phyloP scores from a whole-genome alignment of 805 yeast species.

The Candida vaughaniae region DNA sequence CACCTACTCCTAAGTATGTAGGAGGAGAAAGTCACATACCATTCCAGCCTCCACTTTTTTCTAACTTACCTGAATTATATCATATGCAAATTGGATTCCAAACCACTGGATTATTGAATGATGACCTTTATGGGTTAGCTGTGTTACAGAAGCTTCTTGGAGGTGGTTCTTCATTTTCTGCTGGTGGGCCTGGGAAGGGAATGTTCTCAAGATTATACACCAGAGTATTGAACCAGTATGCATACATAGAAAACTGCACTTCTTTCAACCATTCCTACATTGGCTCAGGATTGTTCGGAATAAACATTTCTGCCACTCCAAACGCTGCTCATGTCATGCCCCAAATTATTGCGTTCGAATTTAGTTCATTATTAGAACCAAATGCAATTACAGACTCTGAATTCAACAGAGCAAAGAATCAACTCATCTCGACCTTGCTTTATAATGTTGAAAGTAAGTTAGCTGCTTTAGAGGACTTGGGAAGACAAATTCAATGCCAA shows the following conservation, averaged over 20 bases:
- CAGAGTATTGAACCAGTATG: constrained; percentile 85
- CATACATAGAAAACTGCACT: constrained; percentile 84
- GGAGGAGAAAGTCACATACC: constrained; percentile 49
- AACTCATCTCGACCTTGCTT: constrained; percentile 78
- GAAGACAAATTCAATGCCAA: constrained; percentile 88
- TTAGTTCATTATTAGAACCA: constrained; percentile 32
- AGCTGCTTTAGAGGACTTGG: constrained; percentile 94
- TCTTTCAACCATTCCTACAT: constrained; percentile 88
- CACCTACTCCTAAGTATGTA: constrained; percentile 28
- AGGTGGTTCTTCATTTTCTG: constrained; percentile 96
- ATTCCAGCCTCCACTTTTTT: constrained; percentile 36
- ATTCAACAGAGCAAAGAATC: constrained; percentile 88
- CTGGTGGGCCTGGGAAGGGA: constrained; percentile 99
- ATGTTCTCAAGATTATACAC: constrained; percentile 95
- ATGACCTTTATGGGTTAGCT: constrained; percentile 88
- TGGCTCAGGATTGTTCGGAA: constrained; percentile 89
- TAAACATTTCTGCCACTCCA: constrained; percentile 80
- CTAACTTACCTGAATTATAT: constrained; percentile 70
- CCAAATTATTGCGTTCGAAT: constrained; percentile 61
- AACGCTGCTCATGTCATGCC: constrained; percentile 83
- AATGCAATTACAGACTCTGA: constrained; percentile 64
- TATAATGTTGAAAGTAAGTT: constrained; percentile 92
- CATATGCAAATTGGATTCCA: constrained; percentile 88
- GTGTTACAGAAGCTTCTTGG: constrained; percentile 87
- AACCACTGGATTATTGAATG: constrained; percentile 77